Percentiles rank a stretch among this genome's conserved stretches.
Evolutionary conservation across 768 basidiomycete genomes (phyloP).

Genomic region (Crassisporium funariophilum): DNA sequence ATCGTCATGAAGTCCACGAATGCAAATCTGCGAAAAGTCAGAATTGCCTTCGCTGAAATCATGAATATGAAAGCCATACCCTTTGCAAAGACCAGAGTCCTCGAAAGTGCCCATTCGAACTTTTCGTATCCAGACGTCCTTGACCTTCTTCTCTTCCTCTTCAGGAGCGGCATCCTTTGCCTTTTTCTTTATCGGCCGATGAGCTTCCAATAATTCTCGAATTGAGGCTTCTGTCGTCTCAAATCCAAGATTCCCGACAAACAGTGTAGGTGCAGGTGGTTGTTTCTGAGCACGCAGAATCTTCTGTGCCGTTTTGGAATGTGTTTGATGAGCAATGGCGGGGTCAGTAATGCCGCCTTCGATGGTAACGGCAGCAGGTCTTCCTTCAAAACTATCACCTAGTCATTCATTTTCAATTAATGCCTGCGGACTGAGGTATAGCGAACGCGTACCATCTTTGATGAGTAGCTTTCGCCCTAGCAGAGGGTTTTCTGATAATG

Average conservation of each 20-base stretch:
- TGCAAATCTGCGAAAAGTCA: conserved; percentile 89
- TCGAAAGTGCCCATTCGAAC: conserved; percentile 95
- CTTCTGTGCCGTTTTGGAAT: conserved; percentile 74
- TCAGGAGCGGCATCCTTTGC: conserved; percentile 34
- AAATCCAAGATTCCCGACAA: conserved; percentile 92
- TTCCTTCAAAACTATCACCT: conserved; percentile 78
- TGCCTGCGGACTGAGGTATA: neutral
- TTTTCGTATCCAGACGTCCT: conserved; percentile 69
- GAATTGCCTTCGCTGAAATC: no score
- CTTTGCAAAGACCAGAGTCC: conserved; percentile 94
- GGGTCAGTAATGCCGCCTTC: conserved; percentile 34
- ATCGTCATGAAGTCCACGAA: conserved; percentile 88
- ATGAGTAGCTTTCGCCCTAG: conserved; percentile 89
- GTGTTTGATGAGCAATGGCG: conserved; percentile 37
- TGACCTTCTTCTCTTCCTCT: conserved; percentile 32
- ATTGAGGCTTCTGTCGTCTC: conserved; percentile 83
- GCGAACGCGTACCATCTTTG: conserved; percentile 74
- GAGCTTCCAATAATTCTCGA: conserved; percentile 71
- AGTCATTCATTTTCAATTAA: conserved; percentile 5
- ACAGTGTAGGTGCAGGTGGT: conserved; percentile 81
- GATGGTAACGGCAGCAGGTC: conserved; percentile 52
- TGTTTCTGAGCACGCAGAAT: conserved; percentile 81
- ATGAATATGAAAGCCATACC: conserved; percentile 63
- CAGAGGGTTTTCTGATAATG: conserved; percentile 77
- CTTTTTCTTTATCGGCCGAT: conserved; percentile 43